Conservation (phyloP, 73 alveolate species). For the Blepharisma stoltei region DNA sequence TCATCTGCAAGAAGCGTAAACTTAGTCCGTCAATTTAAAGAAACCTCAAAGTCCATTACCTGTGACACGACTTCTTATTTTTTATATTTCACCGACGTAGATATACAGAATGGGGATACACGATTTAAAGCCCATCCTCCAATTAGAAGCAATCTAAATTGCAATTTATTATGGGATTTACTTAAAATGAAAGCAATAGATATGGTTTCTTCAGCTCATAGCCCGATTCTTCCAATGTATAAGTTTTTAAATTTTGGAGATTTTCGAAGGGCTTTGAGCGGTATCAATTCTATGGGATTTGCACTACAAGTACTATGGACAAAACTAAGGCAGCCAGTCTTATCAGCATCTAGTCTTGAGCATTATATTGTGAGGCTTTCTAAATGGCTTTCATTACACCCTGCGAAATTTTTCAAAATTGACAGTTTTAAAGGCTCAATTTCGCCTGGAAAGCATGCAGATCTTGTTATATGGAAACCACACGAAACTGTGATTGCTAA, state of each 20-base stretch:
- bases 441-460: constrained; percentile 11
- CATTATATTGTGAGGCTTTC: background rate
- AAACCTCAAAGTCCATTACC: background rate
- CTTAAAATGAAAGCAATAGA: background rate
- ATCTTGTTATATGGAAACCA: constrained; percentile 18
- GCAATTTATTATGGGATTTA: background rate
- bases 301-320: constrained; percentile 9
- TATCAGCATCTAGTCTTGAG: background rate
- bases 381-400: background rate
- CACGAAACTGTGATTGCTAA: background rate
- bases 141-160: background rate
- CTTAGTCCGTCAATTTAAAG: background rate
- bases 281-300: background rate
- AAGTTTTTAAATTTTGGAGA: background rate
- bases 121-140: constrained; percentile 8
- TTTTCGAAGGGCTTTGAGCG: background rate
- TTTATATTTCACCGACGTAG: background rate
- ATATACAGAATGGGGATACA: background rate
- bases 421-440: background rate
- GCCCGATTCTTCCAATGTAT: background rate
- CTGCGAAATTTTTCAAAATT: constrained; percentile 1
- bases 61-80: background rate
- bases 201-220: background rate
- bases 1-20: background rate
- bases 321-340: background rate